phyloP scores from a whole-genome alignment of 1,284 basidiomycete species.

The Ceratobasidium sp. region DNA sequence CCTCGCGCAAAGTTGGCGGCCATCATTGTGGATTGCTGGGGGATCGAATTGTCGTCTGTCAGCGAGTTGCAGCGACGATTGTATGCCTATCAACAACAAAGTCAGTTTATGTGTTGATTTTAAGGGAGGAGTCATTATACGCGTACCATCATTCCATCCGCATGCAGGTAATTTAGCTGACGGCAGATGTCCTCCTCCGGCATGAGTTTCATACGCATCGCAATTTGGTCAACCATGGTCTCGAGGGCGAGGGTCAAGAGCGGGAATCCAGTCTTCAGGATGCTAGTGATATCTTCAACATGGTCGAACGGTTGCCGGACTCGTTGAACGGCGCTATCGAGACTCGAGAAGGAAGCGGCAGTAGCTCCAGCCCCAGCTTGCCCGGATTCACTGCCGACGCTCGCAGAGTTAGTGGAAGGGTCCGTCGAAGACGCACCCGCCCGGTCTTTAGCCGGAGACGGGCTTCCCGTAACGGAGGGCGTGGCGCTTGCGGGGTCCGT shows the following conservation, averaged over 20 bases:
- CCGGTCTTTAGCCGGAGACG: slow-evolving; percentile 35
- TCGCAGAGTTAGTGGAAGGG: slow-evolving; percentile 48
- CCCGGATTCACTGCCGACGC: slow-evolving; percentile 28
- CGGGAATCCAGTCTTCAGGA: slow-evolving; percentile 97
- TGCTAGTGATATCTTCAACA: slow-evolving; percentile 94
- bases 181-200: slow-evolving; percentile 97
- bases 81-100: slow-evolving; percentile 16
- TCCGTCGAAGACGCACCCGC: slow-evolving; percentile 44
- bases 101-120: neutral
- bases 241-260: slow-evolving; percentile 96
- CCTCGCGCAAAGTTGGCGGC: slow-evolving; percentile 33
- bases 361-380: slow-evolving; percentile 1
- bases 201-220: slow-evolving; percentile 89
- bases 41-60: slow-evolving; percentile 42
- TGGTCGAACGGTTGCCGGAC: slow-evolving; percentile 88
- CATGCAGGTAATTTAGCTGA: slow-evolving; percentile 84
- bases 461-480: slow-evolving; percentile 44
- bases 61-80: slow-evolving; percentile 43
- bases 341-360: slow-evolving; percentile 26
- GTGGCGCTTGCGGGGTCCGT: slow-evolving; percentile 50
- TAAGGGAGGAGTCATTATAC: neutral
- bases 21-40: slow-evolving; percentile 39
- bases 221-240: slow-evolving; percentile 97
- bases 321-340: slow-evolving; percentile 52
- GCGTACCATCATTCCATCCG: slow-evolving; percentile 82